These are phyloP conservation scores for Pterocarpus macrocarpus DNA, from an alignment of 306 rosid species.

Conservation along the genomic window DNA sequence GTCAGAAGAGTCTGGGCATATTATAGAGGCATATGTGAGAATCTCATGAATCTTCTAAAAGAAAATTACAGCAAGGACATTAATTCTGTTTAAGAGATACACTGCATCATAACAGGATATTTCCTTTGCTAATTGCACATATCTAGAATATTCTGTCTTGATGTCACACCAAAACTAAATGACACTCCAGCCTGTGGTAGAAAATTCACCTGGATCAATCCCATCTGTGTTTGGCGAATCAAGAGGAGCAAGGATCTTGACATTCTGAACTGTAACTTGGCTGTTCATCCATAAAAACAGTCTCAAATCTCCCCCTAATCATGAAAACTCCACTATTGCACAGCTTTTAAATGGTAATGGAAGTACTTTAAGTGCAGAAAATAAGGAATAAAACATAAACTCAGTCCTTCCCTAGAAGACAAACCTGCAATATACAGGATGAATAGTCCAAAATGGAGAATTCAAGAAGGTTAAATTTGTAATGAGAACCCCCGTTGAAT, in stretches of 20 bases:
- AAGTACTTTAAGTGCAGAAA: constrained; percentile 47
- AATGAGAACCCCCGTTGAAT: constrained; percentile 73
- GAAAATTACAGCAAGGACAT: constrained; percentile 2
- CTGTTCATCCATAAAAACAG: constrained; percentile 70
- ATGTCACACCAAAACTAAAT: constrained; percentile 1
- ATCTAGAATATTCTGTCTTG: constrained; percentile 4
- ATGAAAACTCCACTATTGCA: constrained; percentile 58
- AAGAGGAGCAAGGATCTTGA: constrained; percentile 76
- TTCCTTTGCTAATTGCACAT: not conserved
- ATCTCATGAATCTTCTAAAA: not conserved
- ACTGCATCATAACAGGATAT: not conserved
- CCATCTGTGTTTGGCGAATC: constrained; percentile 84
- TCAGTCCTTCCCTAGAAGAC: constrained; percentile 45
- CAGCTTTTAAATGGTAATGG: constrained; percentile 49
- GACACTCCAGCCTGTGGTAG: constrained; percentile 9
- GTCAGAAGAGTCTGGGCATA: constrained; percentile 72
- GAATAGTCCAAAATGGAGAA: constrained; percentile 89
- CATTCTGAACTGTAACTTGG: constrained; percentile 69
- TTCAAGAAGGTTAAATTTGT: constrained; percentile 77
- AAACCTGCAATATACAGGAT: constrained; percentile 90
- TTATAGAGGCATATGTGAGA: constrained; percentile 42
- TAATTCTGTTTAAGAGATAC: not conserved
- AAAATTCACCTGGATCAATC: constrained; percentile 76
- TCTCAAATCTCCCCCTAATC: constrained; percentile 64
- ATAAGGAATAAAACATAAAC: constrained; percentile 36